These are phyloP conservation scores for Diaporthe citriasiana DNA, from an alignment of 2,329 filamentous ascomycete genomes.

Conservation along the genomic window DNA sequence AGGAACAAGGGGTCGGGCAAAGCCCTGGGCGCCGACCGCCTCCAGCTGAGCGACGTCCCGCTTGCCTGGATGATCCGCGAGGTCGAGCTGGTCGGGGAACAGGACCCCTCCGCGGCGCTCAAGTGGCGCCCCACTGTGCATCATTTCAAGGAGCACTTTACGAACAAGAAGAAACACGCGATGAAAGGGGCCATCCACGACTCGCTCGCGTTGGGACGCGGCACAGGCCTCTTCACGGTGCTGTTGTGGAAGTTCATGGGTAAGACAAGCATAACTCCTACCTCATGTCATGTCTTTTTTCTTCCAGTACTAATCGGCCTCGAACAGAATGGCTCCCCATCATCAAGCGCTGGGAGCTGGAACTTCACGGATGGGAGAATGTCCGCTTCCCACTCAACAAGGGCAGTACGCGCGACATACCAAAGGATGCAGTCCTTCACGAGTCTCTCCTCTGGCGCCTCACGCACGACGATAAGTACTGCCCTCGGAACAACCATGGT, in stretches of 20 bases:
- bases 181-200: constrained; percentile 23
- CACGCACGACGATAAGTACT: background rate
- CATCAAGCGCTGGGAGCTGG: constrained; percentile 26
- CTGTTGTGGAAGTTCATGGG: constrained; percentile 18
- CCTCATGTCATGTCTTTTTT: background rate
- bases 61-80: constrained; percentile 68
- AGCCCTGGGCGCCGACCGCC: constrained; percentile 51
- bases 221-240: constrained; percentile 10
- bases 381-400: constrained; percentile 28
- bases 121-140: constrained; percentile 52
- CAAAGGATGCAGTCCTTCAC: constrained; percentile 13
- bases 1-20: constrained; percentile 48
- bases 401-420: constrained; percentile 27
- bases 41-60: constrained; percentile 65
- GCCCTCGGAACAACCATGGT: constrained; percentile 12
- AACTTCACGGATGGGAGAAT: constrained; percentile 17
- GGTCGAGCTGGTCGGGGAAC: constrained; percentile 55
- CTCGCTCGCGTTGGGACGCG: background rate
- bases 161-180: constrained; percentile 19
- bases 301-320: background rate
- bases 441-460: constrained; percentile 24
- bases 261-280: background rate
- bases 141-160: constrained; percentile 8
- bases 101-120: constrained; percentile 50
- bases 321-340: constrained; percentile 11